These are phyloP conservation scores for Apocynum venetum DNA, from an alignment of 257 asterid species.

Conservation along the genomic window DNA sequence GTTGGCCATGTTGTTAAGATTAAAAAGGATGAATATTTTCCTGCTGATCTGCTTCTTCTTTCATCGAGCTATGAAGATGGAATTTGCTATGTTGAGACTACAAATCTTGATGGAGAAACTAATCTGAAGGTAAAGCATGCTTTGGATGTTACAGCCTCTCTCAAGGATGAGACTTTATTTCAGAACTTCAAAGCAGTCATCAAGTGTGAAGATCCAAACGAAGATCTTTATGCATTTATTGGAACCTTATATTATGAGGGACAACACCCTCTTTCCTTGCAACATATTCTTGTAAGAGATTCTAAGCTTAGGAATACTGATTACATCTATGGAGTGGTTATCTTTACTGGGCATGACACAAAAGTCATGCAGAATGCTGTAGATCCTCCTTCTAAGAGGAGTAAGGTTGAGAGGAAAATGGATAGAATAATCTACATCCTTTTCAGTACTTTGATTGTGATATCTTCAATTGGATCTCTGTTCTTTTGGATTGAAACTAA, in stretches of 20 bases:
- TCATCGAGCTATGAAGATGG: slow-evolving; percentile 93
- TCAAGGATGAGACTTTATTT: slow-evolving; percentile 47
- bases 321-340: slow-evolving; percentile 65
- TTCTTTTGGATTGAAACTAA: slow-evolving; percentile 71
- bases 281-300: slow-evolving; percentile 80
- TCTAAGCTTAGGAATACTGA: slow-evolving; percentile 85
- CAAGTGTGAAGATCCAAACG: slow-evolving; percentile 94
- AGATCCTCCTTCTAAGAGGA: slow-evolving; percentile 96
- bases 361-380: slow-evolving; percentile 93
- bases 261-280: slow-evolving; percentile 69
- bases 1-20: slow-evolving; percentile 91
- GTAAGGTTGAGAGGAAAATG: slow-evolving; percentile 82
- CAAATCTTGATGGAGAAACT: slow-evolving; percentile 93
- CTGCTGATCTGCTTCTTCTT: slow-evolving; percentile 80
- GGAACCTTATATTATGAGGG: slow-evolving; percentile 58
- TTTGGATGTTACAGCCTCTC: slow-evolving; percentile 56
- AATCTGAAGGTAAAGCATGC: slow-evolving; percentile 95
- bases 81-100: slow-evolving; percentile 87
- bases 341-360: slow-evolving; percentile 92
- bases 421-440: slow-evolving; percentile 80
- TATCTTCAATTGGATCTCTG: slow-evolving; percentile 76
- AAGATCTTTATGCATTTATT: slow-evolving; percentile 80
- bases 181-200: slow-evolving; percentile 59
- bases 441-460: slow-evolving; percentile 57
- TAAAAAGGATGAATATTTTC: slow-evolving; percentile 78